Percentiles rank a stretch among this genome's conserved stretches.
These are phyloP conservation scores for Salvia rosmarinus DNA, from an alignment of 257 asterid genomes.

Conservation along the genomic window DNA sequence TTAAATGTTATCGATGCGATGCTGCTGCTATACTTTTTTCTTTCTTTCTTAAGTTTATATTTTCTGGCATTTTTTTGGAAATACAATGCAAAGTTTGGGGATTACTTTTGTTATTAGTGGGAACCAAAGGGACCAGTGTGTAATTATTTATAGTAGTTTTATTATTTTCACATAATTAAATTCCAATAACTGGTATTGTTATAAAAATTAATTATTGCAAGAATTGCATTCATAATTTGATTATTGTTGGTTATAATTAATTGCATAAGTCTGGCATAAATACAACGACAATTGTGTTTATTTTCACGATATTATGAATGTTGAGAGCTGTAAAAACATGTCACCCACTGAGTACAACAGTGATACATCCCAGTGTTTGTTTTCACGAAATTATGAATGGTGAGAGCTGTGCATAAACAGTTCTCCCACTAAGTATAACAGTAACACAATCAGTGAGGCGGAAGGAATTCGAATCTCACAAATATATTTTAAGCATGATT, in stretches of 20 bases:
- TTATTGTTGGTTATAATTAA: background rate
- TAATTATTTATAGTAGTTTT: background rate
- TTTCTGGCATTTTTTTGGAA: conserved; percentile 19
- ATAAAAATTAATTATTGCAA: background rate
- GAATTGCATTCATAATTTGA: background rate
- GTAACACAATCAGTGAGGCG: too few species aligned
- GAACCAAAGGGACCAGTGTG: conserved; percentile 21
- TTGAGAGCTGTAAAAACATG: background rate
- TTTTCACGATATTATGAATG: background rate
- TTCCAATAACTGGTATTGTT: background rate
- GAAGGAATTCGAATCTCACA: too few species aligned
- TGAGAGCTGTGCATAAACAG: too few species aligned
- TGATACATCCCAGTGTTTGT: too few species aligned
- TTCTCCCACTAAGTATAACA: too few species aligned
- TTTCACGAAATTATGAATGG: too few species aligned
- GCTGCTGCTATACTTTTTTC: conserved; percentile 23
- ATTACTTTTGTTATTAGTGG: conserved; percentile 15
- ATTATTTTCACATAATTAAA: background rate
- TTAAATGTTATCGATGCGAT: conserved; percentile 8
- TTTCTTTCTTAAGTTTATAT: background rate
- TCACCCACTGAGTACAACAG: background rate
- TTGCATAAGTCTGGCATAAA: background rate
- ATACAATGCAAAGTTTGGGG: background rate
- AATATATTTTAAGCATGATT: too few species aligned
- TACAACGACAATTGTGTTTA: background rate